Percentiles rank a stretch among this genome's conserved stretches.
phyloP scores from a whole-genome alignment of 2,329 filamentous ascomycete genomes.

The Diaporthe citrichinensis region DNA sequence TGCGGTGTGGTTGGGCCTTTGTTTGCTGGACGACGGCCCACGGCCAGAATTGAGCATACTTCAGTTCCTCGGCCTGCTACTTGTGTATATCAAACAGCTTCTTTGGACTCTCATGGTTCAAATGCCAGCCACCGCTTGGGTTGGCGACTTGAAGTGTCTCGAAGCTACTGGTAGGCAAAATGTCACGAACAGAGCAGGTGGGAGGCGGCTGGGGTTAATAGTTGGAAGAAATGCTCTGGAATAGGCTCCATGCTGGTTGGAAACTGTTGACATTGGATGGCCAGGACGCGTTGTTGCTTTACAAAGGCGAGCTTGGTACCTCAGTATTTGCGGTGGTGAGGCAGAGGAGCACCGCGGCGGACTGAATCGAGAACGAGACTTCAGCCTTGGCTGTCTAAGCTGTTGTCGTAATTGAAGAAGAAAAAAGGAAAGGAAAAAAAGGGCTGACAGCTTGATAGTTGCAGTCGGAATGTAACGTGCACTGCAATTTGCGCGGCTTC shows the following conservation, averaged over 20 bases:
- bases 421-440: neutral
- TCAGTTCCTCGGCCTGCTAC: neutral
- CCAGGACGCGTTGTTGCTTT: neutral
- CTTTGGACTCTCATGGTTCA: neutral
- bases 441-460: neutral
- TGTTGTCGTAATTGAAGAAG: neutral
- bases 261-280: constrained; percentile 10
- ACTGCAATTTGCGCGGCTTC: neutral
- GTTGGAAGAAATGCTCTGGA: constrained; percentile 3
- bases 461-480: constrained; percentile 15
- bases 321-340: neutral
- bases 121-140: neutral
- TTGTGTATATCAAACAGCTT: constrained; percentile 7
- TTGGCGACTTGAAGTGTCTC: neutral
- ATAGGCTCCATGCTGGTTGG: constrained; percentile 24
- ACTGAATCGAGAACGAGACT: neutral
- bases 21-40: neutral
- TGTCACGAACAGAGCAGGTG: neutral
- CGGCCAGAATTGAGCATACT: neutral
- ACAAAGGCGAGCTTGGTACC: neutral
- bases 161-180: neutral
- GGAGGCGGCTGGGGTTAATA: neutral
- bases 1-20: constrained; percentile 19
- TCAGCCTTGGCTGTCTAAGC: constrained; percentile 3
- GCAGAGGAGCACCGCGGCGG: neutral